Evolutionary conservation across 2,329 filamentous ascomycete genomes (phyloP).

Genomic region (Phoma sp.): DNA sequence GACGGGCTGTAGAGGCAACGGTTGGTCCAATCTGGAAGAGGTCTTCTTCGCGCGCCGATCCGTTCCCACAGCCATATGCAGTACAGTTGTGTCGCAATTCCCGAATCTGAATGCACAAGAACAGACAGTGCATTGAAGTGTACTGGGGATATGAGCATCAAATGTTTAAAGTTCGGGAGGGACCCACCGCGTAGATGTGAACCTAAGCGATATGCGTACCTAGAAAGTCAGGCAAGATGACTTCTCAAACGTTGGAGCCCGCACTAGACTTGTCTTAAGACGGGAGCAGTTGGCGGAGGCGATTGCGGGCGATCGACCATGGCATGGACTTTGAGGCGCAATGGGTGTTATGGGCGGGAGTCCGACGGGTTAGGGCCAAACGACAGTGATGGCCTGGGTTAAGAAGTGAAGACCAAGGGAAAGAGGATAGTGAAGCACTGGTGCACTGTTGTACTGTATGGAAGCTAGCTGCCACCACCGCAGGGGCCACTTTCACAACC

Average conservation of each 20-base stretch:
- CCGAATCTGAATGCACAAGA: conserved; percentile 32
- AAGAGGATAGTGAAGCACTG: conserved; percentile 34
- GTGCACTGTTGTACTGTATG: conserved; percentile 34
- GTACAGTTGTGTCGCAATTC: conserved; percentile 39
- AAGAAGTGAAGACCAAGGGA: conserved; percentile 25
- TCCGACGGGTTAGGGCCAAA: conserved; percentile 39
- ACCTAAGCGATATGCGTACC: conserved; percentile 39
- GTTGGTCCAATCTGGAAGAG: conserved; percentile 41
- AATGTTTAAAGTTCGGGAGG: conserved; percentile 33
- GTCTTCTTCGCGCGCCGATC: conserved; percentile 47
- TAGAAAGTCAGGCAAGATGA: conserved; percentile 35
- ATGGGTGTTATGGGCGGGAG: conserved; percentile 34
- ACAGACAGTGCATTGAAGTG: conserved; percentile 39
- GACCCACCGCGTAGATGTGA: conserved; percentile 30
- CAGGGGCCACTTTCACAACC: conserved; percentile 25
- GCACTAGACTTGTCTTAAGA: conserved; percentile 41
- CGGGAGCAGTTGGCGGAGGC: conserved; percentile 43
- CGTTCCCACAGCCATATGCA: conserved; percentile 50
- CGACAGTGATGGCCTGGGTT: conserved; percentile 28
- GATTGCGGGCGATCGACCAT: conserved; percentile 44
- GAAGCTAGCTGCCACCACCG: conserved; percentile 28
- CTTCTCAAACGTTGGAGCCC: conserved; percentile 47
- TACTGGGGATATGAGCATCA: conserved; percentile 38
- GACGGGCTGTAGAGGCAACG: conserved; percentile 41
- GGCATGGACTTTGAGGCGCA: conserved; percentile 41